Evolutionary conservation across 768 basidiomycete genomes (phyloP), one percentile per base, ranked within the genome.

Genomic region (Russula sp.): DNA sequence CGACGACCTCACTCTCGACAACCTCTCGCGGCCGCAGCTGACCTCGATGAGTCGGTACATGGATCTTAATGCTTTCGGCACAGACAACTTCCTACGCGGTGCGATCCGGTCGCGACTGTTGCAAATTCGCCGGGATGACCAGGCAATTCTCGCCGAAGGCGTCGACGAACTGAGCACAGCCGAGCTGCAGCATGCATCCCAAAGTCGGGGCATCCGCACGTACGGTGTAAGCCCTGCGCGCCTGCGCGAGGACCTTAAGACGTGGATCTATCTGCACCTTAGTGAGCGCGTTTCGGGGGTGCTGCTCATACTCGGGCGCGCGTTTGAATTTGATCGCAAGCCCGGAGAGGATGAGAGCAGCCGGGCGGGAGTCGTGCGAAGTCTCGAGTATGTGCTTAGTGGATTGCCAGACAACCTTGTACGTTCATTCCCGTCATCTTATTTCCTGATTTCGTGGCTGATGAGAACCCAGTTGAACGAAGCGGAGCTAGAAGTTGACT

Each of bases 11-110:
- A 98, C 97, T 0, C 83, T 99, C 48, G 97, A 98, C 81, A 99
- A 99, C 72, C 79, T 99, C 60, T 94, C 96, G 7, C 86, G 97
- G 32, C 97, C 97, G n/a, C 97, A 98, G 75, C 82, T 98, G 34
- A 93, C 96, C 20, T 95, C 93, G 0, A 97, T 96, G 88, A 97
- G 87, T 68, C 83, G 93, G 60, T 98, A 99, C 73, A 97, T 99
- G 93, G 92, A 89, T 58, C 83, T 98, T 69, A 96, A 98, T 75
- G 95, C 96, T 3, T 99, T 98, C 70, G 97, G 97, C 48, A 98
- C 96, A 16, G 97, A 99, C 75, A 98, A 98, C 75, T 98, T 97
- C 76, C 81, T 99, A 47, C 88, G 96, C 49, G 93, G 93, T 39
- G 85, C 89, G 39, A 91, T 99, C 71, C 88, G 93, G 29, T 83